Base-by-base conservation (phyloP, 1,284 basidiomycete species). In the Moesziomyces sp. region DNA sequence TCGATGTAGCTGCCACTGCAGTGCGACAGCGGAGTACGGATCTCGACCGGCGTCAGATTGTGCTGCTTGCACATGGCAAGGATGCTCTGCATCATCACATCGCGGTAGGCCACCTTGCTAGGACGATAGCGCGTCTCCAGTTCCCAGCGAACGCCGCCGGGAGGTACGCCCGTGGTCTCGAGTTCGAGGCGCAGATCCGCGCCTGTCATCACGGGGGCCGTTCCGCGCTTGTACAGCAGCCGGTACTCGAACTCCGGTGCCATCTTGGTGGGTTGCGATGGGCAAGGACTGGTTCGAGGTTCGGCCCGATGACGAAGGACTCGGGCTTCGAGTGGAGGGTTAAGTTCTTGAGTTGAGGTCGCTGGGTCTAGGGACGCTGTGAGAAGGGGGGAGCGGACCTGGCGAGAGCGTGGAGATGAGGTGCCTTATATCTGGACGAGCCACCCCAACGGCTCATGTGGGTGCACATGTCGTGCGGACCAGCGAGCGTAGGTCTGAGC, bases 41-140 rank as follows among this genome's bases (percentile, higher is more conserved):
- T 66, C 38, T 72, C 55, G 38, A 66, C 14, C 3, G 69, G 63
- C 11, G 55, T 58, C n/a, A 72, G 38, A 1, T 52, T 35, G 58
- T 62, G 47, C 13, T 40, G 34, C 21, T 52, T 55, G 63, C 63
- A 72, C 58, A 64, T 65, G 38, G 58, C 49, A 40, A 72, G 58
- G 54, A 72, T 62, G 34, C 44, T 58, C 47, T 72, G 46, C 9
- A 66, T 52, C 44, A 72, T 19, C 13, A 72, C 59, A 35, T 72
- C 46, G 42, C 59, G 54, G 30, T 66, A 58, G 30, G 51, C 48
- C 19, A 63, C 34, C 46, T 52, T 59, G 52, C 52, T 56, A n/a
- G 43, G 46, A 19, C 56, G 51, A 30, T 58, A 72, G 34, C 59
- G 52, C 0, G 63, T 61, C 2, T 49, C 35, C 21, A 72, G 58